A percentile compares a stretch with the other conserved stretches of the same genome.
Conservation (phyloP, 371 early-diverging fungal species). For the Mortierella sp. region DNA sequence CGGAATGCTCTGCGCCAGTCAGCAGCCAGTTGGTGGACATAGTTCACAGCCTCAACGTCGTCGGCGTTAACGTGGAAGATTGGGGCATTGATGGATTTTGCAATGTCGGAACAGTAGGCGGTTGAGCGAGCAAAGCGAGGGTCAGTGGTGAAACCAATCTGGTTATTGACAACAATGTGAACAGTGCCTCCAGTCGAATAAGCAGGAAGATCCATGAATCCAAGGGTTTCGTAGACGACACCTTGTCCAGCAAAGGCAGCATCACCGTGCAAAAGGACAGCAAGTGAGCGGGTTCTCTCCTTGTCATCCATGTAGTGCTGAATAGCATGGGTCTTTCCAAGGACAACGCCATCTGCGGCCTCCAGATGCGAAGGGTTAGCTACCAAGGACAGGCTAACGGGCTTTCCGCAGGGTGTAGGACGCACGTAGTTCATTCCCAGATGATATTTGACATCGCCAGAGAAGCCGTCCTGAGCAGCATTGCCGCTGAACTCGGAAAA, state of each 20-base stretch:
- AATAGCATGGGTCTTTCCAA: slow-evolving; percentile 95
- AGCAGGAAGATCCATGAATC: slow-evolving; percentile 92
- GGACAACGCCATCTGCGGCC: slow-evolving; percentile 97
- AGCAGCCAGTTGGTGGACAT: slow-evolving; percentile 91
- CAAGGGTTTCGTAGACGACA: slow-evolving; percentile 96
- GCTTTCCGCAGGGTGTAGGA: slow-evolving; percentile 95
- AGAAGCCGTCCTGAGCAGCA: slow-evolving; percentile 86
- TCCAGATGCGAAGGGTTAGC: slow-evolving; percentile 99
- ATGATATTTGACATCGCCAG: slow-evolving; percentile 98
- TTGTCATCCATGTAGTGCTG: slow-evolving; percentile 93
- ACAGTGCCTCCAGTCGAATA: slow-evolving; percentile 97
- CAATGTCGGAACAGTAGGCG: slow-evolving; percentile 97
- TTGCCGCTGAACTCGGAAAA: slow-evolving; percentile 96
- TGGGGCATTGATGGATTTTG: slow-evolving; percentile 95
- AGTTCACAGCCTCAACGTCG: slow-evolving; percentile 96
- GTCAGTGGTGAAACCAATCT: slow-evolving; percentile 98
- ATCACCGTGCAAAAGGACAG: slow-evolving; percentile 96
- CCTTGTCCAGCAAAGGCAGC: slow-evolving; percentile 98
- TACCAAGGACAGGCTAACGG: slow-evolving; percentile 94
- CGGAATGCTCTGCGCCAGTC: slow-evolving; percentile 97
- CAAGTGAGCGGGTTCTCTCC: slow-evolving; percentile 84
- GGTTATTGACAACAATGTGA: slow-evolving; percentile 98
- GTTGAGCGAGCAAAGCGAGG: slow-evolving; percentile 95
- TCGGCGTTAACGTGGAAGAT: slow-evolving; percentile 98
- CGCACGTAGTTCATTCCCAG: slow-evolving; percentile 96